Conservation (phyloP, 2,329 filamentous ascomycete genomes). For the Emmonsiellopsis sp. region DNA sequence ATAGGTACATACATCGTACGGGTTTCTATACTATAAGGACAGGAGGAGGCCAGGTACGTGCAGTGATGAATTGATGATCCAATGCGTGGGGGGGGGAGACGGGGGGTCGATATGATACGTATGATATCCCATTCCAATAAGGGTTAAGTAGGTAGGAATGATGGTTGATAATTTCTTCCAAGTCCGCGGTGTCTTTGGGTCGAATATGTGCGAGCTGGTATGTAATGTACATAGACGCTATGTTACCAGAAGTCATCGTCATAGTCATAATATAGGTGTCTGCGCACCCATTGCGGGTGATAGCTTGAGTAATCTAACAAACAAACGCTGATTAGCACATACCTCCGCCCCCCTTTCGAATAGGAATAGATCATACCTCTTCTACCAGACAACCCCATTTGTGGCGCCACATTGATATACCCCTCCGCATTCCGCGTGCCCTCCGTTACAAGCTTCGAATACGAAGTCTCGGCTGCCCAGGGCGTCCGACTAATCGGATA, state of each 20-base stretch:
- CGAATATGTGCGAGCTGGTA: no score
- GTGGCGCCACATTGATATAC: conserved; percentile 37
- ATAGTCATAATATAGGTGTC: conserved; percentile 11
- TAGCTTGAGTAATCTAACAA: conserved; percentile 33
- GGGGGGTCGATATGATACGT: no score
- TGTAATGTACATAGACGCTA: no score
- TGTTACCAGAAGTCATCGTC: background rate
- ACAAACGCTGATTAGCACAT: conserved; percentile 3
- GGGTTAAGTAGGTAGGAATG: no score
- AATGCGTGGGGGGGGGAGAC: no score
- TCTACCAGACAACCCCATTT: conserved; percentile 31
- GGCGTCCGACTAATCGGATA: conserved; percentile 25
- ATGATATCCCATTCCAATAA: no score
- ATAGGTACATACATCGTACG: no score
- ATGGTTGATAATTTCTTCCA: no score
- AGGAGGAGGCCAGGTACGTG: no score
- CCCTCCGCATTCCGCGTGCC: conserved; percentile 28
- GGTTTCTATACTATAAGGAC: no score
- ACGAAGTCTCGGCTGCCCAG: conserved; percentile 28
- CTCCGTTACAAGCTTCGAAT: conserved; percentile 19
- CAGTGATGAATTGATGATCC: no score
- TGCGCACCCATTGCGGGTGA: conserved; percentile 29
- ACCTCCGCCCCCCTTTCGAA: background rate
- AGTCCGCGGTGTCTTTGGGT: no score
- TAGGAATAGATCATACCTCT: conserved; percentile 24